A percentile compares a stretch with the other conserved stretches of the same genome.
phyloP scores from a whole-genome alignment of 768 basidiomycete species.

The Nidularia sp. region DNA sequence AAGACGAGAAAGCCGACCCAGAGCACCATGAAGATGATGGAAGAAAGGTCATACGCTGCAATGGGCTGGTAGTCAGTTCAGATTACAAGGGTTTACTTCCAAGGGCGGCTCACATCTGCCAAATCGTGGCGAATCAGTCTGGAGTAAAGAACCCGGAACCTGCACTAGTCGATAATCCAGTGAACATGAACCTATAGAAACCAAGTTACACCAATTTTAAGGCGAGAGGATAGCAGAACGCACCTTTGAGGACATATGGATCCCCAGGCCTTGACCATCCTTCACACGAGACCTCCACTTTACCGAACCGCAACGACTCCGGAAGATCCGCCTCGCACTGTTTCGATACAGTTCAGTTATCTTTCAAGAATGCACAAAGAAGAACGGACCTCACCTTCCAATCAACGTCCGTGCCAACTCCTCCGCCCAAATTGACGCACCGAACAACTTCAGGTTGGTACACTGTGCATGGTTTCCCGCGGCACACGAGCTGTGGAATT shows the following conservation, averaged over 20 bases:
- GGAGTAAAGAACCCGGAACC: constrained; percentile 44
- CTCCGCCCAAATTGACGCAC: constrained; percentile 73
- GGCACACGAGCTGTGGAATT: constrained; percentile 76
- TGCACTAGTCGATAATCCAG: constrained; percentile 80
- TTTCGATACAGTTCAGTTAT: constrained; percentile 1
- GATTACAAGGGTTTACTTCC: background rate
- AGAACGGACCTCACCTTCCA: constrained; percentile 64
- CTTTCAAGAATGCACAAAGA: background rate
- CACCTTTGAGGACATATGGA: constrained; percentile 81
- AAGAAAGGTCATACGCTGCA: constrained; percentile 42
- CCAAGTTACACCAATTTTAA: too few relatives aligned
- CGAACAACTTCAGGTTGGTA: constrained; percentile 85
- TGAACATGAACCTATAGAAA: constrained; percentile 71
- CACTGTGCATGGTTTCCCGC: constrained; percentile 70
- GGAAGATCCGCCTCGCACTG: constrained; percentile 92
- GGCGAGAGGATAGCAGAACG: constrained; percentile 3
- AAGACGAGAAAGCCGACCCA: constrained; percentile 52
- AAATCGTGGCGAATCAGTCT: constrained; percentile 18
- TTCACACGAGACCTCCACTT: constrained; percentile 85
- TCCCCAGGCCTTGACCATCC: constrained; percentile 86
- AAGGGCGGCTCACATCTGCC: constrained; percentile 21
- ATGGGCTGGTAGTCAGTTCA: background rate
- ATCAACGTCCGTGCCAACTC: constrained; percentile 74
- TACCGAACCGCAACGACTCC: constrained; percentile 75
- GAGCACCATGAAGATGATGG: constrained; percentile 49